Evolutionary conservation across 2,329 filamentous ascomycete species (phyloP), one percentile per base, ranked within the genome.

Genomic region (Cytospora schulzeri): DNA sequence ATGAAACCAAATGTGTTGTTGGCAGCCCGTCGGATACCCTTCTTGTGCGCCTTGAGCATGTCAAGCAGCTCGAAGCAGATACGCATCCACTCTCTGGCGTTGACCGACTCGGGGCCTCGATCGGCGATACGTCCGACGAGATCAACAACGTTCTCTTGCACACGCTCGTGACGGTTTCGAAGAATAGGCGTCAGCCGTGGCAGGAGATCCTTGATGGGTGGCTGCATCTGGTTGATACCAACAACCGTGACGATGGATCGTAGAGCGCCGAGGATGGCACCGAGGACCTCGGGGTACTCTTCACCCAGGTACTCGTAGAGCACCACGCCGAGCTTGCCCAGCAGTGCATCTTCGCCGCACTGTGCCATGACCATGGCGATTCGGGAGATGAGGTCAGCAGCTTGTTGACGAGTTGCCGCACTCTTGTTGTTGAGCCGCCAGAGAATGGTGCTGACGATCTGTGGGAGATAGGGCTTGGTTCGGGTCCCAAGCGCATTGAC

Each of bases 1-100:
- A 99, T 99, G 84, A 97, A 99, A 76, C 95, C 95, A 73, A 99
- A 99, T 0, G 95, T 99, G 82, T 99, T 99, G 86, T 99, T 99
- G 71, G 95, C 96, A 26, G 95, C 95, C 77, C 95, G 90, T 69
- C 95, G 91, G 71, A 99, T 99, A 69, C 95, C 96, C 84, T 99
- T 99, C 81, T 99, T 99, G 83, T 99, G 95, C 8, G 95, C 95
- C 79, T 99, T 99, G 73, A 99, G 86, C 95, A 99, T 99, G 79
- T 99, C 95, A 33, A 99, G 87, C 61, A 99, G 83, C 80, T 99
- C 95, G 77, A 99, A 99, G 80, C 95, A 99, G 76, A 99, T 99
- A 75, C 95, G 89, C 96, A 99, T 99, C 95, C 95, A 99, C 78
- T 99, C 95, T 73, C 95, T 88, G 17, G 95, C 93, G 74, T 97